phyloP scores from a whole-genome alignment of 345 rosid genomes.

The Gynandropsis gynandra region DNA sequence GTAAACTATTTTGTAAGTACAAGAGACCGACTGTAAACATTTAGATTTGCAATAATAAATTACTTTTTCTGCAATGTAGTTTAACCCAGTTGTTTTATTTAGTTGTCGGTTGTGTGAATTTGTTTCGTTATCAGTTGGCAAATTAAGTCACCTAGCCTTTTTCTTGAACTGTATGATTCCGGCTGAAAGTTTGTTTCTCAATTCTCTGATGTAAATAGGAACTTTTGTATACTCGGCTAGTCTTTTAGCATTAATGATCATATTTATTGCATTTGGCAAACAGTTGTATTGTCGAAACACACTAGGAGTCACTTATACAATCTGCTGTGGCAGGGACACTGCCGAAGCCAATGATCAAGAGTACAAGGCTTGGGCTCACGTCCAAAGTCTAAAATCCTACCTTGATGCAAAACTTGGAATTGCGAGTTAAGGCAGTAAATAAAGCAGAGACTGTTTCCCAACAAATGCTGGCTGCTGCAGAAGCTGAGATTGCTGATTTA shows the following conservation, averaged over 20 bases:
- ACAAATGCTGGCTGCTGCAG: conserved; percentile 93
- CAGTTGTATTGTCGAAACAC: background rate
- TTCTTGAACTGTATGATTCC: background rate
- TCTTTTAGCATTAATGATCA: background rate
- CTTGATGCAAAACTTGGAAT: conserved; percentile 86
- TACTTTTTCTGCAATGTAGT: conserved; percentile 3
- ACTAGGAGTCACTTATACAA: conserved; percentile 15
- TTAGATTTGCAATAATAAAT: background rate
- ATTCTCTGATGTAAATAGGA: background rate
- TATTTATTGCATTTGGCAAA: background rate
- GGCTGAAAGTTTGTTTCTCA: conserved; percentile 10
- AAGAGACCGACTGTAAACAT: background rate
- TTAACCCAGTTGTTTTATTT: background rate
- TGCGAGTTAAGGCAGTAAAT: conserved; percentile 85
- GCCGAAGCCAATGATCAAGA: conserved; percentile 67
- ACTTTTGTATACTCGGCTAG: background rate
- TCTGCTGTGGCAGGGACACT: conserved; percentile 47
- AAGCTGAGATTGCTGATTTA: conserved; percentile 95
- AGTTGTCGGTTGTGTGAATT: conserved; percentile 1
- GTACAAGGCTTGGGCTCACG: conserved; percentile 73
- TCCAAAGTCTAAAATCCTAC: conserved; percentile 64
- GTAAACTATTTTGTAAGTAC: conserved; percentile 33
- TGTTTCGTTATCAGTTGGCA: no score
- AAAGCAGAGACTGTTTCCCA: conserved; percentile 96
- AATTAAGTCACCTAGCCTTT: conserved; percentile 4